These are phyloP conservation scores for Fusarium gaditjirri DNA, from an alignment of 2,329 filamentous ascomycete species.

Conservation along the genomic window DNA sequence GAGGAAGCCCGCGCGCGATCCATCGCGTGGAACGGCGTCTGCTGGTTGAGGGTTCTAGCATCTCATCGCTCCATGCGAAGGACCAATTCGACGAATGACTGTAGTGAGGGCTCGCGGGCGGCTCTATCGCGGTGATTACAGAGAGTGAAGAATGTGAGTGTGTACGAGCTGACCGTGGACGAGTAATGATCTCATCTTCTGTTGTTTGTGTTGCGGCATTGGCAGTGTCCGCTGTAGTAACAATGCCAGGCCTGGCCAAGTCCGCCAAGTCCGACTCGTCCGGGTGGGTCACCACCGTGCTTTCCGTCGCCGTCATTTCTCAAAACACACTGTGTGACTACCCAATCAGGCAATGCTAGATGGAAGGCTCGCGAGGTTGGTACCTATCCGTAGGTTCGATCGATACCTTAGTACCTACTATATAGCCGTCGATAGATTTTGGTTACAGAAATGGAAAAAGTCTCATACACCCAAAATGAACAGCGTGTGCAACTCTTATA, in stretches of 20 bases:
- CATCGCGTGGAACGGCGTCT: slow-evolving; percentile 48
- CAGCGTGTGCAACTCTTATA: not conserved
- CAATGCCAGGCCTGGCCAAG: not conserved
- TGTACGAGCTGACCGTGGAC: not conserved
- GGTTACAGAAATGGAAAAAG: not conserved
- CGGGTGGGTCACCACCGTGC: slow-evolving; percentile 4
- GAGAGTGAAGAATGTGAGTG: not conserved
- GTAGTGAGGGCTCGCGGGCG: not conserved
- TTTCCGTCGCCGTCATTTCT: not conserved
- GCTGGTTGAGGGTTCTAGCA: slow-evolving; percentile 45
- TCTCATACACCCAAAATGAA: not conserved
- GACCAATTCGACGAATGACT: slow-evolving; percentile 7
- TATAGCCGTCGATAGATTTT: not conserved
- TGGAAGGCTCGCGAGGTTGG: not conserved
- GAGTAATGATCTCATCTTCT: slow-evolving; percentile 26
- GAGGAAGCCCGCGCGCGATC: slow-evolving; percentile 70
- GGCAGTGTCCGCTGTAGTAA: not conserved
- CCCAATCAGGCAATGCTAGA: not conserved
- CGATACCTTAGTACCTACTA: too few relatives aligned
- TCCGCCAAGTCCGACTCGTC: slow-evolving; percentile 3
- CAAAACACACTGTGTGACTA: not conserved
- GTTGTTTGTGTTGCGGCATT: slow-evolving; percentile 7
- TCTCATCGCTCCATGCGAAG: slow-evolving; percentile 44
- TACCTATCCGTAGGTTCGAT: not conserved
- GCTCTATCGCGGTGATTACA: not conserved